A percentile compares a stretch with the other conserved stretches of the same genome.
These are phyloP conservation scores for Mucuna pruriens DNA, from an alignment of 306 rosid genomes.

Conservation along the genomic window DNA sequence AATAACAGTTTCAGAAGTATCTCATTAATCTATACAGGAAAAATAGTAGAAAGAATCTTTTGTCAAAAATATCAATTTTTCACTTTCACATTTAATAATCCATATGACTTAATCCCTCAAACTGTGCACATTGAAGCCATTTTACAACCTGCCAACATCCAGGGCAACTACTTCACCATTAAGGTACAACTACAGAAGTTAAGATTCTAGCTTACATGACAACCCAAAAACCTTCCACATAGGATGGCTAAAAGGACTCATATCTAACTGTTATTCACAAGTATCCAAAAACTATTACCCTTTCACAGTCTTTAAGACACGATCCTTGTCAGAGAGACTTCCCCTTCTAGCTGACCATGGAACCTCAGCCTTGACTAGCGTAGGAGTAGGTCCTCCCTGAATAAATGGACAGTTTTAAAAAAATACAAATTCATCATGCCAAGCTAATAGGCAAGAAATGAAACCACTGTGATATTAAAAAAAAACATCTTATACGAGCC, in stretches of 20 bases:
- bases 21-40: background rate
- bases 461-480: background rate
- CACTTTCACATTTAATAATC: background rate
- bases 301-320: constrained; percentile 91
- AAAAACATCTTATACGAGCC: background rate
- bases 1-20: background rate
- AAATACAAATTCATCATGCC: background rate
- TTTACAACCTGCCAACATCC: background rate
- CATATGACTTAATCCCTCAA: background rate
- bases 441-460: background rate
- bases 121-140: background rate
- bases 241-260: background rate
- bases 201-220: background rate
- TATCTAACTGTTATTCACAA: background rate
- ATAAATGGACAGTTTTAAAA: constrained; percentile 19
- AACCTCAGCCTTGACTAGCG: constrained; percentile 82
- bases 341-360: constrained; percentile 98
- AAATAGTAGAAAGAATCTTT: background rate
- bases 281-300: constrained; percentile 61
- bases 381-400: constrained; percentile 76
- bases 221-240: background rate
- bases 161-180: background rate
- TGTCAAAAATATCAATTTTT: background rate
- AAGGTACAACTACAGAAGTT: background rate
- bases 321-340: constrained; percentile 84